Conservation (phyloP, 176 grass and related monocot species). For the Sorghum bicolor region DNA sequence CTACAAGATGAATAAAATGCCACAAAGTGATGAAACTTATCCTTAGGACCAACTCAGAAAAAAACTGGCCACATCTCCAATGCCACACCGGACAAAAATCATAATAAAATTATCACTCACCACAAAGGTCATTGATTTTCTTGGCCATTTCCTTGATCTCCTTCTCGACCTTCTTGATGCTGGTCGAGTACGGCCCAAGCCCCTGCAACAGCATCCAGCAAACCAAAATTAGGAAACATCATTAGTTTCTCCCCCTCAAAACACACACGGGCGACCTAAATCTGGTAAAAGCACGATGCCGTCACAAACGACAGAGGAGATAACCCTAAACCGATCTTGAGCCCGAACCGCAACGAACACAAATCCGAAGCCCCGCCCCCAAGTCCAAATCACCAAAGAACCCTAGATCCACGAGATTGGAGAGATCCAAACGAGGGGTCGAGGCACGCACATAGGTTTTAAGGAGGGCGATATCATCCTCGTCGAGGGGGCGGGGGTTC, state of each 20-base stretch:
- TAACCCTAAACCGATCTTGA: slow-evolving; percentile 12
- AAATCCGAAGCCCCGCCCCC: neutral
- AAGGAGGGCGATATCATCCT: slow-evolving; percentile 85
- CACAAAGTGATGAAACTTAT: neutral
- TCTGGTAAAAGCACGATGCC: neutral
- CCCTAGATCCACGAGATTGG: neutral
- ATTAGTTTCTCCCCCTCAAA: neutral
- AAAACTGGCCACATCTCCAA: neutral
- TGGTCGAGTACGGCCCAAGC: slow-evolving; percentile 81
- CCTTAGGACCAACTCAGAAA: neutral
- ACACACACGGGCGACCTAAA: neutral
- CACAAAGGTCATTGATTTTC: slow-evolving; percentile 83
- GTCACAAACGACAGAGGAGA: neutral
- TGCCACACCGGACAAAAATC: neutral
- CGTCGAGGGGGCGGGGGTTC: slow-evolving; percentile 66
- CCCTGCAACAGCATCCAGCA: slow-evolving; percentile 48
- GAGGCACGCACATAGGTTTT: slow-evolving; percentile 67
- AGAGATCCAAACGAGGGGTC: neutral
- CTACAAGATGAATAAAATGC: neutral
- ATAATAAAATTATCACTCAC: slow-evolving; percentile 25
- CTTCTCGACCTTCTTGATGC: slow-evolving; percentile 85
- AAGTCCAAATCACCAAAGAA: neutral
- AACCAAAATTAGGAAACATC: slow-evolving; percentile 21
- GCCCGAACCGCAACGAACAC: neutral
- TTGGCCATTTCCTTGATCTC: slow-evolving; percentile 91